These are phyloP conservation scores for Achaetomium macrosporum DNA, from an alignment of 2,329 filamentous ascomycete genomes.

Conservation along the genomic window DNA sequence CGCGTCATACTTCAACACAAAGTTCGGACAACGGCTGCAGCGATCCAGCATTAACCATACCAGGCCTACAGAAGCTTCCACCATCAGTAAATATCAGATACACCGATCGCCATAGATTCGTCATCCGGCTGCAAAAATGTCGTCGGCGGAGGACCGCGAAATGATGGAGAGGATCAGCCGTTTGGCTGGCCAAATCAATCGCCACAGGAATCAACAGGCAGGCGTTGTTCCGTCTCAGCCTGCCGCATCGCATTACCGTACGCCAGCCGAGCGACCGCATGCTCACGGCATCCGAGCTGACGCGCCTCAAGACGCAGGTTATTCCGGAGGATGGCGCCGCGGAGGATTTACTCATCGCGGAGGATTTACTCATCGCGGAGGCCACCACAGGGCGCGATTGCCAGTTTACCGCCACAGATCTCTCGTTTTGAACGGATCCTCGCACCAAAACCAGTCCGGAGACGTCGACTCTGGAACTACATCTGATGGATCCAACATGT, in stretches of 20 bases:
- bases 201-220: slow-evolving; percentile 62
- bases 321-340: slow-evolving; percentile 21
- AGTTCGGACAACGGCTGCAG: too few relatives aligned
- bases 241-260: slow-evolving; percentile 32
- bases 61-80: too few relatives aligned
- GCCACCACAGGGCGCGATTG: slow-evolving; percentile 34
- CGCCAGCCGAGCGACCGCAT: slow-evolving; percentile 21
- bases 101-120: too few relatives aligned
- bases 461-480: slow-evolving; percentile 27
- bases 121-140: slow-evolving; percentile 30
- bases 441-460: slow-evolving; percentile 26
- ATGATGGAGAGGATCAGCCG: slow-evolving; percentile 49
- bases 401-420: slow-evolving; percentile 45
- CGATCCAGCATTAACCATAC: too few relatives aligned
- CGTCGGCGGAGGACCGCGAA: slow-evolving; percentile 46
- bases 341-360: slow-evolving; percentile 30
- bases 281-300: slow-evolving; percentile 11
- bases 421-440: slow-evolving; percentile 54
- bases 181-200: slow-evolving; percentile 65
- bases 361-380: slow-evolving; percentile 31
- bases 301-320: slow-evolving; percentile 18
- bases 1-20: too few relatives aligned
- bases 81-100: background rate
- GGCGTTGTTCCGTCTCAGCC: slow-evolving; percentile 29
- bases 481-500: slow-evolving; percentile 33